Evolutionary conservation across 1,284 basidiomycete genomes (phyloP), one percentile per base, ranked within the genome.

Genomic region (Cryptococcus floricola): DNA sequence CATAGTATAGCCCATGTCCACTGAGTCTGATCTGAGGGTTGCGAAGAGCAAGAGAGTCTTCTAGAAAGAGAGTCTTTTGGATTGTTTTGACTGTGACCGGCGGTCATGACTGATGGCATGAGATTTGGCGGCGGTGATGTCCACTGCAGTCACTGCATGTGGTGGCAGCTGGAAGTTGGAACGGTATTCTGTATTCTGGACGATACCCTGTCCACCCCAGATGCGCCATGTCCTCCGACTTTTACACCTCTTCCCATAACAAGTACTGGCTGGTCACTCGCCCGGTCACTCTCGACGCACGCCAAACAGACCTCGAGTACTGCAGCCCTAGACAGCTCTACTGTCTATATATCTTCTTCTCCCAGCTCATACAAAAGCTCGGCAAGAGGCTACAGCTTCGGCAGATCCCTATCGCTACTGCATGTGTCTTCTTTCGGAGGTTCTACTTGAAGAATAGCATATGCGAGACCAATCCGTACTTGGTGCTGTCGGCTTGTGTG

Each of bases 381-480:
- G 89, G 89, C 39, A 92, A 91, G 77, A 87, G 88, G 54, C 81
- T 98, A 41, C 78, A 82, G 46, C 81, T 97, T 3, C 83, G 91
- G 13, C 95, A 98, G 73, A 82, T 91, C 28, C 91, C 91, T 1
- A 88, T 92, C 52, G 91, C 94, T 1, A 97, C 94, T 0, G 91
- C 95, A 1, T 90, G 86, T 42, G 85, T 97, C 39, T 98, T 93
- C 78, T 95, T 98, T 75, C 85, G 88, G 38, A 82, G 95, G 23
- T 98, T 98, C 78, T 98, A 98, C 75, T 79, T 94, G 63, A 92
- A 93, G 80, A 96, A 93, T 72, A 83, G 85, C 2, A 95, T 92
- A 70, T 91, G 88, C 77, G 91, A 96, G 69, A 94, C 93, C 0
- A 93, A 97, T 65, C 91, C 91, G 0, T 94, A 91, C 68, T 81